phyloP scores from a whole-genome alignment of 2,329 filamentous ascomycete genomes.

The Fusarium tjaetaba region DNA sequence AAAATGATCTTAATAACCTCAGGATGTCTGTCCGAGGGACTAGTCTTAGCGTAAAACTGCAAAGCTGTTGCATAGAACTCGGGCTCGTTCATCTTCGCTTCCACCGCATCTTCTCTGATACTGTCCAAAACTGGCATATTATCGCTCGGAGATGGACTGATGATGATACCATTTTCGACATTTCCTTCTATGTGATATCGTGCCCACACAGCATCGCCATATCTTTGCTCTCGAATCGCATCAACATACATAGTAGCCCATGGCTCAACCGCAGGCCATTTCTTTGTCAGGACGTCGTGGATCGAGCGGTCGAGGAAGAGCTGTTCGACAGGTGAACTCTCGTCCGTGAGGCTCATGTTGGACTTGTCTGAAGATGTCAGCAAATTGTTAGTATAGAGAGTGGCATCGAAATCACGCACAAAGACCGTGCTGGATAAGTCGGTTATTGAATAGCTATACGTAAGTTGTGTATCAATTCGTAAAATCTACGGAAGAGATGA shows the following conservation, averaged over 20 bases:
- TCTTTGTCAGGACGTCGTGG: background rate
- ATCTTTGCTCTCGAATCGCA: background rate
- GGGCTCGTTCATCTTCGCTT: background rate
- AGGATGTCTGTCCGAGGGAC: background rate
- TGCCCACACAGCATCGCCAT: background rate
- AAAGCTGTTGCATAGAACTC: background rate
- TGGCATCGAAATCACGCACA: rapidly evolving
- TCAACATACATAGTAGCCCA: background rate
- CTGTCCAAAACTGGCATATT: background rate
- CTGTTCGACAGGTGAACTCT: background rate
- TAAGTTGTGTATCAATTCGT: rapidly evolving
- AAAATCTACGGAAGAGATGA: background rate
- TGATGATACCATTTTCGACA: background rate
- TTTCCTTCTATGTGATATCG: background rate
- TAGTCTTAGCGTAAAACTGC: background rate
- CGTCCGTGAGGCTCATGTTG: background rate
- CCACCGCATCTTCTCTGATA: background rate
- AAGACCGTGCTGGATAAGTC: rapidly evolving
- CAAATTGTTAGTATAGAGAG: rapidly evolving
- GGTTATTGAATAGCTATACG: rapidly evolving
- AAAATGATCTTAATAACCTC: background rate
- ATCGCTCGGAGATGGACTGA: background rate
- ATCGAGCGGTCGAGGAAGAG: background rate
- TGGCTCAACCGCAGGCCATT: background rate
- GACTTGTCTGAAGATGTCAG: background rate